Conservation (phyloP, 1,284 basidiomycete genomes). For the Malassezia dermatis region DNA sequence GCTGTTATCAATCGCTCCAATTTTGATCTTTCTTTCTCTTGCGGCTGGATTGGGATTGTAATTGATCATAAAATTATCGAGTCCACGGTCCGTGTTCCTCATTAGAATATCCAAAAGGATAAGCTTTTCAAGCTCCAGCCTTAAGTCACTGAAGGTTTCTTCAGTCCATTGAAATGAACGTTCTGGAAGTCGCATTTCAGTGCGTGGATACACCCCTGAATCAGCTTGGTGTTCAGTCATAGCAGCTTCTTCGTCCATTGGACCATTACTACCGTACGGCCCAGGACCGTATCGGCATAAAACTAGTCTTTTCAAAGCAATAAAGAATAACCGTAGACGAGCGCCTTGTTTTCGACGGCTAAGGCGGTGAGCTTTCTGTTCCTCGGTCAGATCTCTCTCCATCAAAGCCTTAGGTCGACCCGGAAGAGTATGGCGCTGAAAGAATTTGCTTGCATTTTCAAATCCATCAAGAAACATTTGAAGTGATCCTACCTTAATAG, state of each 20-base stretch:
- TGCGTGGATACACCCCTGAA: neutral
- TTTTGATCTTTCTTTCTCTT: constrained; percentile 52
- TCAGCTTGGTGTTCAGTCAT: constrained; percentile 51
- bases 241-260: constrained; percentile 34
- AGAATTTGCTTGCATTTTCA: constrained; percentile 73
- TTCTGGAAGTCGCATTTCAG: constrained; percentile 56
- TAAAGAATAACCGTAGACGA: constrained; percentile 30
- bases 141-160: constrained; percentile 63
- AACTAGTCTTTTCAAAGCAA: constrained; percentile 32
- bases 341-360: constrained; percentile 34
- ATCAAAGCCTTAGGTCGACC: constrained; percentile 58
- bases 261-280: constrained; percentile 55
- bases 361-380: constrained; percentile 52
- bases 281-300: constrained; percentile 59
- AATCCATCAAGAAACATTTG: constrained; percentile 78
- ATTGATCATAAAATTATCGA: constrained; percentile 50
- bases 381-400: constrained; percentile 63
- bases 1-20: constrained; percentile 77
- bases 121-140: constrained; percentile 72
- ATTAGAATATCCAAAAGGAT: constrained; percentile 65
- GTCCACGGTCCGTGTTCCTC: constrained; percentile 60
- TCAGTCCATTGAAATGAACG: constrained; percentile 64
- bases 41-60: constrained; percentile 5
- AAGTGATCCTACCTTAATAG: constrained; percentile 63
- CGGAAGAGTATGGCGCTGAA: constrained; percentile 75